Percentiles rank a stretch among this genome's conserved stretches.
These are phyloP conservation scores for Apophysomyces variabilis DNA, from an alignment of 371 early-diverging fungal genomes.

Conservation along the genomic window DNA sequence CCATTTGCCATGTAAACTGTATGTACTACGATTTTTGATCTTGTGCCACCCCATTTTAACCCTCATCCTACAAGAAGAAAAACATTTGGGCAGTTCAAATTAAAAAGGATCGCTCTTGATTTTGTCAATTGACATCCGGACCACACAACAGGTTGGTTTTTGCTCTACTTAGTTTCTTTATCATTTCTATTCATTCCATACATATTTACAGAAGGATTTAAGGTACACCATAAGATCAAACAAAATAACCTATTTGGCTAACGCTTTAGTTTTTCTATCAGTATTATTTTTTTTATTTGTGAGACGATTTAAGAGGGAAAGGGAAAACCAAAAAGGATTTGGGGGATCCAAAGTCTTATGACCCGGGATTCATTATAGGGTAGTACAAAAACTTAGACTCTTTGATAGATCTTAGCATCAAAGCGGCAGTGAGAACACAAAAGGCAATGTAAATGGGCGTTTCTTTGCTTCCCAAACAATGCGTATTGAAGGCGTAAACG, in stretches of 20 bases:
- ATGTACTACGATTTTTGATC: slow-evolving; percentile 1
- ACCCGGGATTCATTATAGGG: slow-evolving; percentile 11
- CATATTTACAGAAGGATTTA: not conserved
- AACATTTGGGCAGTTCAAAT: not conserved
- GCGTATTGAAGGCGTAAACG: not conserved
- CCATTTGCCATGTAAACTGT: slow-evolving; percentile 1
- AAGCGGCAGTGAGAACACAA: not conserved
- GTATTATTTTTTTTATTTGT: slow-evolving; percentile 9
- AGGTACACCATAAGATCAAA: not conserved
- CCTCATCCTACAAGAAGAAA: too few species aligned
- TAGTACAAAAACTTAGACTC: slow-evolving; percentile 3
- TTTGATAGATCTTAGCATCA: not conserved
- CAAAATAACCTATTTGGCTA: not conserved
- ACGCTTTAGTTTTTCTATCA: slow-evolving; percentile 4
- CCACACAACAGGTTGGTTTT: not conserved
- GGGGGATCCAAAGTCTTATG: slow-evolving; percentile 2
- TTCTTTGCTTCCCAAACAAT: not conserved
- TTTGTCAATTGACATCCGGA: slow-evolving; percentile 5
- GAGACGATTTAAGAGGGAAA: slow-evolving; percentile 9
- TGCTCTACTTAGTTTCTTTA: not conserved
- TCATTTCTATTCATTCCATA: slow-evolving; percentile 5
- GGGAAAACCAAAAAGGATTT: not conserved
- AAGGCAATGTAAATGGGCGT: not conserved
- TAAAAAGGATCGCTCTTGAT: slow-evolving; percentile 1
- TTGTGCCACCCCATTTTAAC: not conserved